Evolutionary conservation across 116 monocot genomes (phyloP), one percentile per base, ranked within the genome.

Genomic region (Iris pallida): DNA sequence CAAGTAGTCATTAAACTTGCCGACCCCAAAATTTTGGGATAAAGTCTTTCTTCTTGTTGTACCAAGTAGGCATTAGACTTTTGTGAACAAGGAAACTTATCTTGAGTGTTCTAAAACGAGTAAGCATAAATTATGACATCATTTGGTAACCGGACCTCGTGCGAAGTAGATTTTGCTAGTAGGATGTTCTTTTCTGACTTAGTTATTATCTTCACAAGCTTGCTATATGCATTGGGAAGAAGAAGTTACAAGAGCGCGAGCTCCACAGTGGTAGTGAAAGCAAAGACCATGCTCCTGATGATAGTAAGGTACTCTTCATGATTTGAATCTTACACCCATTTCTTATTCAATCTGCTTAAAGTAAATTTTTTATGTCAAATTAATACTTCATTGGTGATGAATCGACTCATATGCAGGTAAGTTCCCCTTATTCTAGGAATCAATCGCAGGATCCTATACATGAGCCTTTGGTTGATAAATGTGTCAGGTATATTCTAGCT

Each of bases 141-240:
- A 30, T 30, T 30, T 30, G 3, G 30, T 30, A 30, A 30, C 30
- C 30, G 30, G 30, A 30, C 30, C 30, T 30, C 30, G 30, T 30
- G 30, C 3, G 30, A 30, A 30, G 30, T 30, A 30, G 30, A 30
- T 30, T 30, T 30, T 0, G 30, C 30, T 30, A 30, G 30, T 30
- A 30, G 30, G 49, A 51, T 51, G 7, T 51, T 51, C 13, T 51
- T 51, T 51, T 51, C 49, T 51, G 49, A 47, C 14, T 68, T 68
- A 56, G 14, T 57, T 68, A 47, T 71, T 19, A 17, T 76, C 47
- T n/a, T 61, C 47, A 68, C 73, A 71, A 95, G 95, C 90, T 95
- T 66, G 81, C 95, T 42, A 88, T 91, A 66, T 95, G 91, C 78
- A 95, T 91, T 68, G 59, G 56, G 57, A 88, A 86, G 71, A 94